Percentiles rank a stretch among this genome's conserved stretches.
Conservation (phyloP, 352 stramenopile species). For the Globisporangium canariense region DNA sequence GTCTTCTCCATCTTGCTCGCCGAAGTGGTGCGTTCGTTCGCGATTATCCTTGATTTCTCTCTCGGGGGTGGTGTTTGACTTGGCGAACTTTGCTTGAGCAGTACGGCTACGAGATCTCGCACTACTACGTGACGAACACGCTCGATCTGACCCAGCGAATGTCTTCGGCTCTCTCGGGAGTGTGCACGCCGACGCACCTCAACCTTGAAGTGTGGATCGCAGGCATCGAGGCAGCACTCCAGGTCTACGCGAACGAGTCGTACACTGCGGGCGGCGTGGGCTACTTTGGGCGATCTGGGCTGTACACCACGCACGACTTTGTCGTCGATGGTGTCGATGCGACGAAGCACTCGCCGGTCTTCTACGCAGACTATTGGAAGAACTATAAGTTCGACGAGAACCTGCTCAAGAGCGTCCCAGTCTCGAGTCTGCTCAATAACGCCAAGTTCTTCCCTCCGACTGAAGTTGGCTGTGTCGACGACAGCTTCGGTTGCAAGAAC, state of each 20-base stretch:
- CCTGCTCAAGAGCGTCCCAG: constrained; percentile 23
- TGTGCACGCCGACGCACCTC: constrained; percentile 41
- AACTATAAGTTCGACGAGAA: constrained; percentile 29
- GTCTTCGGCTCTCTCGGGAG: constrained; percentile 24
- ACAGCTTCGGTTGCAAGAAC: constrained; percentile 29
- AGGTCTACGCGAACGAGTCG: constrained; percentile 45
- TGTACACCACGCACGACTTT: constrained; percentile 45
- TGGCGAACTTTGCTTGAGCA: constrained; percentile 6
- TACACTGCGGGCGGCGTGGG: constrained; percentile 29
- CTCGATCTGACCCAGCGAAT: constrained; percentile 28
- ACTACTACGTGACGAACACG: constrained; percentile 13
- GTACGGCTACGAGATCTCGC: constrained; percentile 32
- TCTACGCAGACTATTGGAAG: constrained; percentile 34
- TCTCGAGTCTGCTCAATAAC: constrained; percentile 5
- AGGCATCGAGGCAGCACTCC: constrained; percentile 31
- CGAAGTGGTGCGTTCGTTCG: constrained; percentile 18
- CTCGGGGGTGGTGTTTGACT: not conserved
- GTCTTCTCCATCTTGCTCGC: constrained; percentile 11
- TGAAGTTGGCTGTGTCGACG: constrained; percentile 22
- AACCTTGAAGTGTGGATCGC: constrained; percentile 51
- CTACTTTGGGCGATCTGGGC: constrained; percentile 32
- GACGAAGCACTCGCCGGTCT: not conserved
- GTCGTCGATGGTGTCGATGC: constrained; percentile 17
- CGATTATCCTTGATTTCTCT: not conserved
- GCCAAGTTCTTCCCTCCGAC: constrained; percentile 22